Conservation (phyloP, 192 early-diverging fungal species). For the Coemansia sp. region DNA sequence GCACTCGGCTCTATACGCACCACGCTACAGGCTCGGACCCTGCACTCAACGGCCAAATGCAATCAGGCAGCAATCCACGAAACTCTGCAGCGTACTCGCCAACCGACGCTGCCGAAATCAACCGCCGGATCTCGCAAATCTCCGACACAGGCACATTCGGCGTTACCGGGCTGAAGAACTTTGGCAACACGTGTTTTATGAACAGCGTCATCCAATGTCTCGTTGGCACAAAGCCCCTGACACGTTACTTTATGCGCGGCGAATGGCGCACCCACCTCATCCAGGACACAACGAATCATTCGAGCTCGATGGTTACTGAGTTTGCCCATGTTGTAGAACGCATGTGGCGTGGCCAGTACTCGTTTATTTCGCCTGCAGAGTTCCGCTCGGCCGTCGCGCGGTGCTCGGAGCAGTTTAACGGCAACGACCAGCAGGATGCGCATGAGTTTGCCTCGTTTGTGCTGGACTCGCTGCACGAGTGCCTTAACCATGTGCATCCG, state of each 20-base stretch:
- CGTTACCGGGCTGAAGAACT: slow-evolving; percentile 71
- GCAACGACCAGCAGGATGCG: slow-evolving; percentile 92
- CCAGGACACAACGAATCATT: slow-evolving; percentile 55
- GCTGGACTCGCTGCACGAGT: slow-evolving; percentile 89
- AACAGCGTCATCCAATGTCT: slow-evolving; percentile 81
- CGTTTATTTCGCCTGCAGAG: slow-evolving; percentile 71
- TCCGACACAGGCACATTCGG: slow-evolving; percentile 59
- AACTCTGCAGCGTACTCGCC: slow-evolving; percentile 24
- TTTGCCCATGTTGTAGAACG: slow-evolving; percentile 76
- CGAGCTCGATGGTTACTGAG: slow-evolving; percentile 66
- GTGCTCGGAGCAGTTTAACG: slow-evolving; percentile 79
- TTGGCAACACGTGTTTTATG: slow-evolving; percentile 88
- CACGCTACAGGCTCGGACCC: slow-evolving; percentile 47
- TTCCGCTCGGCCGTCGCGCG: slow-evolving; percentile 76
- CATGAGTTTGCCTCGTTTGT: slow-evolving; percentile 94
- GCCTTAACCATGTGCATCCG: slow-evolving; percentile 71
- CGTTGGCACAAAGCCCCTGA: slow-evolving; percentile 66
- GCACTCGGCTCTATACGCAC: slow-evolving; percentile 31
- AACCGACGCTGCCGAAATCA: not conserved
- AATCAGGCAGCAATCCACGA: slow-evolving; percentile 38
- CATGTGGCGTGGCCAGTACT: slow-evolving; percentile 82
- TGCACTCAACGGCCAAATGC: slow-evolving; percentile 47
- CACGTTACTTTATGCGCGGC: slow-evolving; percentile 71
- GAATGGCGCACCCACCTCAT: slow-evolving; percentile 42
- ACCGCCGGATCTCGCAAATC: slow-evolving; percentile 11